Percentiles rank a stretch among this genome's conserved stretches.
Evolutionary conservation across 495 filamentous ascomycete genomes (phyloP).

Genomic region (Talaromyces wortmannii): DNA sequence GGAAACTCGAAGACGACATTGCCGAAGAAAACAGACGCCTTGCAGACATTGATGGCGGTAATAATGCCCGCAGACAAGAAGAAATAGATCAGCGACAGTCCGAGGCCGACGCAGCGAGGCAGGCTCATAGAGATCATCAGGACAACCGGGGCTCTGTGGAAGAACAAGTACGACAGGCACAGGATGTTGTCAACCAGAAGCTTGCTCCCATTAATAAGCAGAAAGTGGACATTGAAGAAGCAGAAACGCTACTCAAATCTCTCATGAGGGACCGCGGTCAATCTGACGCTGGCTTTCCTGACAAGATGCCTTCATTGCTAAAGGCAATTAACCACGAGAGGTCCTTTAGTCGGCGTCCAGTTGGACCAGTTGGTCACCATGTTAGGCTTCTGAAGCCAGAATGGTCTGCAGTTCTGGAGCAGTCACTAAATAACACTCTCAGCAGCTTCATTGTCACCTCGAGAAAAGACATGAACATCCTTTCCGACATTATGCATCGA

Average conservation of each 20-base stretch:
- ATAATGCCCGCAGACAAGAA: constrained; percentile 39
- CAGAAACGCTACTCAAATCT: constrained; percentile 36
- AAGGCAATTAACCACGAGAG: constrained; percentile 57
- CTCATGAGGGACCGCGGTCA: constrained; percentile 47
- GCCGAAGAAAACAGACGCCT: constrained; percentile 42
- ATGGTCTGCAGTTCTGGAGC: constrained; percentile 83
- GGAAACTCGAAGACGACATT: constrained; percentile 31
- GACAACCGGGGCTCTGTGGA: constrained; percentile 14
- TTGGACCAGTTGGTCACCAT: constrained; percentile 77
- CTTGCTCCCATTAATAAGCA: constrained; percentile 18
- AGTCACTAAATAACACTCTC: constrained; percentile 54
- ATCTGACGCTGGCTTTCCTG: constrained; percentile 48
- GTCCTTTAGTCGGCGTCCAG: constrained; percentile 61
- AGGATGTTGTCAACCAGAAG: constrained; percentile 19
- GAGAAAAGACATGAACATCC: constrained; percentile 57
- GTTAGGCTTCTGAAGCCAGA: constrained; percentile 68
- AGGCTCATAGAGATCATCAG: constrained; percentile 23
- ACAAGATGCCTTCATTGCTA: constrained; percentile 56
- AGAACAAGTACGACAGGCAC: constrained; percentile 28
- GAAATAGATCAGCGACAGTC: constrained; percentile 33
- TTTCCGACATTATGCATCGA: constrained; percentile 56
- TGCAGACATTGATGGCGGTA: constrained; percentile 45
- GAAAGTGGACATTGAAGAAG: constrained; percentile 30
- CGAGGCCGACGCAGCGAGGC: constrained; percentile 23
- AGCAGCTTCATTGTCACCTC: constrained; percentile 75